Evolutionary conservation across 495 filamentous ascomycete species (phyloP).

Genomic region (Annulohypoxylon moriforme): DNA sequence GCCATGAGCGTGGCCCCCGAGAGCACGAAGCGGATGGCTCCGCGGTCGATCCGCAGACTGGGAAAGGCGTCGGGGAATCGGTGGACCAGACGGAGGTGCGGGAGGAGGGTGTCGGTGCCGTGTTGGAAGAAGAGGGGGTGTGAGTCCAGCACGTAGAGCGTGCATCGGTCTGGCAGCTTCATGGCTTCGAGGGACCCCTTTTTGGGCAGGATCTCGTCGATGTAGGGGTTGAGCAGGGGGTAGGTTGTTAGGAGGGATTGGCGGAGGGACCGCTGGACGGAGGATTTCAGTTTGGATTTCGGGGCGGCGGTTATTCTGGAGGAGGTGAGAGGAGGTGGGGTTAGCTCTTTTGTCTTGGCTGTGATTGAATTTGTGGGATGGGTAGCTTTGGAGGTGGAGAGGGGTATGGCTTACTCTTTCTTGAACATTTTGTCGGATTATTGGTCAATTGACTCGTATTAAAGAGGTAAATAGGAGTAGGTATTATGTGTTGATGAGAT

Average conservation of each 20-base stretch:
- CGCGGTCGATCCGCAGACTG: constrained; percentile 82
- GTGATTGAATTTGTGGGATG: background rate
- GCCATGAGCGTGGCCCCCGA: constrained; percentile 95
- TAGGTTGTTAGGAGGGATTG: constrained; percentile 83
- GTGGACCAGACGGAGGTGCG: constrained; percentile 83
- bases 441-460: constrained; percentile 26
- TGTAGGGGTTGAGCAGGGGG: constrained; percentile 85
- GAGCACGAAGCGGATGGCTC: constrained; percentile 96
- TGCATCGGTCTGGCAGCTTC: constrained; percentile 90
- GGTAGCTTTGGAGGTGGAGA: background rate
- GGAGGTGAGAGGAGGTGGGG: background rate
- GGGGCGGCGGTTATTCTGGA: constrained; percentile 72
- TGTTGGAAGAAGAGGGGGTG: constrained; percentile 91
- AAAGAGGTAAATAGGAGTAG: constrained; percentile 1
- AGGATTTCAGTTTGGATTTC: constrained; percentile 98
- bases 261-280: constrained; percentile 86
- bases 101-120: constrained; percentile 76
- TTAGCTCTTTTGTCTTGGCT: background rate
- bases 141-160: constrained; percentile 82
- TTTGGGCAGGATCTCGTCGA: constrained; percentile 96
- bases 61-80: constrained; percentile 74
- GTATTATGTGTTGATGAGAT: constrained; percentile 3
- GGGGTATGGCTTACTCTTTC: constrained; percentile 75
- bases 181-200: constrained; percentile 91
- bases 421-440: constrained; percentile 78